A percentile compares a stretch with the other conserved stretches of the same genome.
Conservation (phyloP, 78 protist genomes). For the Dictyostelium discoideum region dicty_2.7 NC_007090.3:458001-458500, state of each 20-base stretch:
- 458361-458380: neutral
- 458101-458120: no score
- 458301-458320: no score
- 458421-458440: neutral
- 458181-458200: neutral
- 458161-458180: neutral
- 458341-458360: neutral
- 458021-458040: no score
- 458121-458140: no score
- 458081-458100: no score
- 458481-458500: neutral
- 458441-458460: no score
- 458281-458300: neutral
- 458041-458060: no score
- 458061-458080: no score
- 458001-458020: no score
- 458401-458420: neutral
- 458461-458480: no score
- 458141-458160: no score
- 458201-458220: neutral
- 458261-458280: neutral
- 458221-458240: neutral
- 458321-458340: neutral
- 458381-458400: neutral
- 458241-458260: neutral